Evolutionary conservation across 192 early-diverging fungal species (phyloP).

Genomic region (Umbelopsis sp.): DNA sequence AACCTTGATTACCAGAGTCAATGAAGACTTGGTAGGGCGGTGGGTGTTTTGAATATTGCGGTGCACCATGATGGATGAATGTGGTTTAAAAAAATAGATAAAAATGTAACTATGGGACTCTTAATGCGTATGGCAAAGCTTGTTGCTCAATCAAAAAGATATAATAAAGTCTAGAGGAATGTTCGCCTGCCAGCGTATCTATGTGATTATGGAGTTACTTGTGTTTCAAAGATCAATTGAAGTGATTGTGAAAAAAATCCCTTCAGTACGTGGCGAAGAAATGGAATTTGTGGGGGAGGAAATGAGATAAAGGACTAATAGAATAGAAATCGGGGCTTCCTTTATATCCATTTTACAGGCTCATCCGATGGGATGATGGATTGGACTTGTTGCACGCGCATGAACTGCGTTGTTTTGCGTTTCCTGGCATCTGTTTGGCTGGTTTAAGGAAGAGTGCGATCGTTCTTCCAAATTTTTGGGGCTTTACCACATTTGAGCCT

Average conservation of each 20-base stretch:
- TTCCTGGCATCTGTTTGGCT: constrained; percentile 22
- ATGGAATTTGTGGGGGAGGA: neutral
- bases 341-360: constrained; percentile 5
- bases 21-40: constrained; percentile 38
- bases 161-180: neutral
- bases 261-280: neutral
- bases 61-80: constrained; percentile 24
- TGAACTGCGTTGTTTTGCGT: constrained; percentile 5
- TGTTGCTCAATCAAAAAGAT: constrained; percentile 17
- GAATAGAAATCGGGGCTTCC: neutral
- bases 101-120: constrained; percentile 12
- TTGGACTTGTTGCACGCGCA: constrained; percentile 16
- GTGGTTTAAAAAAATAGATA: neutral
- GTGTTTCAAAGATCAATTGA: too few relatives aligned
- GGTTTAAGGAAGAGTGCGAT: constrained; percentile 4
- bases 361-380: constrained; percentile 1
- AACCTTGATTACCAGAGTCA: constrained; percentile 89
- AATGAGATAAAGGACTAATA: neutral
- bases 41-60: constrained; percentile 35
- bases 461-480: constrained; percentile 16
- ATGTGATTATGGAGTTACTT: neutral
- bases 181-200: constrained; percentile 20
- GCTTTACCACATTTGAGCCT: constrained; percentile 13
- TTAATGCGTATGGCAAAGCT: constrained; percentile 17
- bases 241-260: too few relatives aligned